phyloP scores from a whole-genome alignment of 305 asterid genomes.

The Solanum aculeatissimum region DNA sequence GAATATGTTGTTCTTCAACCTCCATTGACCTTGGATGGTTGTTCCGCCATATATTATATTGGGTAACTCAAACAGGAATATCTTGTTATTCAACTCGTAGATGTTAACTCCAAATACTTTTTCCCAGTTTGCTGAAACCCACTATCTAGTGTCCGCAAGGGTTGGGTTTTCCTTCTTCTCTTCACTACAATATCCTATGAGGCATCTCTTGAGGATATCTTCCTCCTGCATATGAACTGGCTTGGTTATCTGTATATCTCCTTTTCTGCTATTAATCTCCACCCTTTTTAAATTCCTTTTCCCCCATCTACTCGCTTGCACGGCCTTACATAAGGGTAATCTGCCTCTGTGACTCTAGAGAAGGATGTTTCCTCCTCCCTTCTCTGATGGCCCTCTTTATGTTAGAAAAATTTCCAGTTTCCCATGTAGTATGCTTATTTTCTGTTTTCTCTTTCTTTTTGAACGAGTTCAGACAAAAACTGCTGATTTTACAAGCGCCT shows the following conservation, averaged over 20 bases:
- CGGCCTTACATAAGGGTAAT: too few relatives aligned
- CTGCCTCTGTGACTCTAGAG: too few relatives aligned
- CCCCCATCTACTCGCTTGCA: too few relatives aligned
- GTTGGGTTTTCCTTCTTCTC: background rate
- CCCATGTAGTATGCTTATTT: background rate
- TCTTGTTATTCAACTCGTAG: background rate
- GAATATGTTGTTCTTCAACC: background rate
- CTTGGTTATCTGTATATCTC: background rate
- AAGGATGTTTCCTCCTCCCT: too few relatives aligned
- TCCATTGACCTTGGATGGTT: background rate
- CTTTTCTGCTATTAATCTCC: background rate
- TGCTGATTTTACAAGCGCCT: background rate
- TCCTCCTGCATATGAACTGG: background rate
- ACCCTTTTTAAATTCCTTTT: too few relatives aligned
- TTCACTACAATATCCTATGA: background rate
- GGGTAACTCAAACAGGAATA: background rate
- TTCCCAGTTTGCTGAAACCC: background rate
- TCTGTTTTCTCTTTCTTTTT: background rate
- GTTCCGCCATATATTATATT: background rate
- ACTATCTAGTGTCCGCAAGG: background rate
- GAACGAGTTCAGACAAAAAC: background rate
- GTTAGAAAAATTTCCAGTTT: background rate
- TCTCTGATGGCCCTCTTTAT: background rate
- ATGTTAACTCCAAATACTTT: background rate
- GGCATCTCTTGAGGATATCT: background rate